Evolutionary conservation across 805 yeast genomes (phyloP).

Genomic region (Barnettozyma pratensis): DNA sequence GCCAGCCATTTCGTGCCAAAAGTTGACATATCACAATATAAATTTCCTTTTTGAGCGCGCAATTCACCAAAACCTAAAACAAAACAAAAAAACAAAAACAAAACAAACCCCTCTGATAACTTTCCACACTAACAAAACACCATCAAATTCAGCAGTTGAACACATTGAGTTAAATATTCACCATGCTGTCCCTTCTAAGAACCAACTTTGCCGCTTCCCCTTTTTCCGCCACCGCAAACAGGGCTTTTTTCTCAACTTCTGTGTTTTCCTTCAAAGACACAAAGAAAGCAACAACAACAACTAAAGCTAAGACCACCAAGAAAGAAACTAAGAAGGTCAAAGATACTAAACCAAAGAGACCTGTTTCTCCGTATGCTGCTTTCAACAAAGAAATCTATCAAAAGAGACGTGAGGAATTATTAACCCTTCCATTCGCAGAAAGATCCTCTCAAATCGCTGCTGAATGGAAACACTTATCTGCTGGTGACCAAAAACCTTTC

Average conservation of each 20-base stretch:
- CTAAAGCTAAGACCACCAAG: slow-evolving; percentile 3
- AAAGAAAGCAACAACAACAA: neutral
- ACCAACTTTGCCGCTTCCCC: neutral
- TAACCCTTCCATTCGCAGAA: slow-evolving; percentile 9
- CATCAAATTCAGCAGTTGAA: neutral
- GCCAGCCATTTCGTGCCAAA: neutral
- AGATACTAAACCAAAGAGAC: slow-evolving; percentile 10
- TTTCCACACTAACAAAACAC: neutral
- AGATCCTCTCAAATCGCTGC: slow-evolving; percentile 7
- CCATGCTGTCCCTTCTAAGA: neutral
- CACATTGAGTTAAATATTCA: neutral
- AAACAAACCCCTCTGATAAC: neutral
- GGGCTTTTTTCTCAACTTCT: neutral
- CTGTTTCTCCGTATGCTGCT: slow-evolving; percentile 8
- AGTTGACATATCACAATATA: neutral
- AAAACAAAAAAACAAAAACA: neutral
- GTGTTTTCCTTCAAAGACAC: neutral
- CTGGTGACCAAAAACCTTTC: slow-evolving; percentile 11
- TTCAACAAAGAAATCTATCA: slow-evolving; percentile 13
- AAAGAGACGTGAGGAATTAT: slow-evolving; percentile 10
- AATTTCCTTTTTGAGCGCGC: neutral
- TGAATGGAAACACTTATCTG: slow-evolving; percentile 14
- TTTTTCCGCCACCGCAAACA: neutral
- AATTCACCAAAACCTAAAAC: neutral
- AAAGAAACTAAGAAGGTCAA: slow-evolving; percentile 6